Percentiles rank a stretch among this genome's conserved stretches.
Evolutionary conservation across 495 filamentous ascomycete genomes (phyloP).

Genomic region (Talaromyces liani): DNA sequence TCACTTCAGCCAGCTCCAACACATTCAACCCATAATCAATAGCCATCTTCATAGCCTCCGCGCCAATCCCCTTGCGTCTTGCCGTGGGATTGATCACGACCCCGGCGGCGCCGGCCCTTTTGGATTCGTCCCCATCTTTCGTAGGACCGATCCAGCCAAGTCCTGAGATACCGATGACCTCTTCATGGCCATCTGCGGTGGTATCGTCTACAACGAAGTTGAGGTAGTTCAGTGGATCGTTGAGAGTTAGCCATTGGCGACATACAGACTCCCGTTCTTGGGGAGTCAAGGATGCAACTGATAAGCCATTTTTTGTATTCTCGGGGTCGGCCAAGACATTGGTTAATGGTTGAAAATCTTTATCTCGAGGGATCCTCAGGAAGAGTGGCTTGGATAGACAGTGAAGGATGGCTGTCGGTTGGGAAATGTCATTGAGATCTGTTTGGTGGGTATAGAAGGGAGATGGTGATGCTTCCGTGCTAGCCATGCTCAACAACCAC

Average conservation of each 20-base stretch:
- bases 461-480: not conserved
- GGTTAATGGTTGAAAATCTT: not conserved
- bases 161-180: not conserved
- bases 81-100: not conserved
- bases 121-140: not conserved
- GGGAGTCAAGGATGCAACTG: not conserved
- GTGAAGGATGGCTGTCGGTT: not conserved
- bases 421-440: not conserved
- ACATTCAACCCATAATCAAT: not conserved
- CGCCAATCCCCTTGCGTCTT: not conserved
- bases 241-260: slow-evolving; percentile 1
- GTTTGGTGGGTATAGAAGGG: not conserved
- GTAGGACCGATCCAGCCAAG: slow-evolving; percentile 5
- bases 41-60: not conserved
- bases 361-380: not conserved
- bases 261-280: not conserved
- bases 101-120: not conserved
- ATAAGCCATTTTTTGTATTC: not conserved
- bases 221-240: not conserved
- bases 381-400: slow-evolving; percentile 1
- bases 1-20: not conserved
- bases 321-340: not conserved
- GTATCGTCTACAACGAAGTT: not conserved
- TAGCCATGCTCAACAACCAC: not conserved
- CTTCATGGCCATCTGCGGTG: too few species aligned